phyloP scores from a whole-genome alignment of 106 monocot species.

The Apostasia shenzhenica region DNA sequence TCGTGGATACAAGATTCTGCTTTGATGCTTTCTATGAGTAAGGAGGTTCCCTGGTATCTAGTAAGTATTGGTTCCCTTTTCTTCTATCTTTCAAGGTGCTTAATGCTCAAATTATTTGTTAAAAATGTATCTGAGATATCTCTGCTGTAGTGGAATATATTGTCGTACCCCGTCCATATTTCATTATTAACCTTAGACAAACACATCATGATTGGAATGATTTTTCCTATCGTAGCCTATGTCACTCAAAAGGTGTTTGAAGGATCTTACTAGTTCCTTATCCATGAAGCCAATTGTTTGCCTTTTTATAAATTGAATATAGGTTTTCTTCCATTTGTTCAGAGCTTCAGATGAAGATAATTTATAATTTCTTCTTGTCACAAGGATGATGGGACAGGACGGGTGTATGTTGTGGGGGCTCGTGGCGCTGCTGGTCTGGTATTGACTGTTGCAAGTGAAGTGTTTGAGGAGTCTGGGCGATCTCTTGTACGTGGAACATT shows the following conservation, averaged over 20 bases:
- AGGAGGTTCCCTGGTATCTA: conserved; percentile 95
- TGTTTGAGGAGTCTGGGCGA: conserved; percentile 91
- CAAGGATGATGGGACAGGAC: conserved; percentile 88
- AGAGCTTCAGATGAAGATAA: no score
- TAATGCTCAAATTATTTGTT: neutral
- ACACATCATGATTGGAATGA: no score
- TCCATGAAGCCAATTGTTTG: no score
- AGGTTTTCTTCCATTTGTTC: no score
- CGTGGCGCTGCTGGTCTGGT: conserved; percentile 72
- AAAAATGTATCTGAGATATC: no score
- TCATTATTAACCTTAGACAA: no score
- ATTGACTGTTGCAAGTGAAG: conserved; percentile 84
- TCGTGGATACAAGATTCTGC: conserved; percentile 99
- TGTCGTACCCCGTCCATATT: no score
- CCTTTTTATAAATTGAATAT: no score
- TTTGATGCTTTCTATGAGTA: conserved; percentile 75
- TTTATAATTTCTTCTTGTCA: conserved; percentile 6
- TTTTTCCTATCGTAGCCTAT: no score
- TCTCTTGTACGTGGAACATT: conserved; percentile 89
- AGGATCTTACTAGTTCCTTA: no score
- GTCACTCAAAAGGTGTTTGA: no score
- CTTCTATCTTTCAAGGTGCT: neutral
- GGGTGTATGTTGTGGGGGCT: conserved; percentile 70
- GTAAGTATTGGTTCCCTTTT: conserved; percentile 22
- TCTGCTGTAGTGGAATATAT: no score